Evolutionary conservation across 192 early-diverging fungal genomes (phyloP).

Genomic region (Dissophora ornata): DNA sequence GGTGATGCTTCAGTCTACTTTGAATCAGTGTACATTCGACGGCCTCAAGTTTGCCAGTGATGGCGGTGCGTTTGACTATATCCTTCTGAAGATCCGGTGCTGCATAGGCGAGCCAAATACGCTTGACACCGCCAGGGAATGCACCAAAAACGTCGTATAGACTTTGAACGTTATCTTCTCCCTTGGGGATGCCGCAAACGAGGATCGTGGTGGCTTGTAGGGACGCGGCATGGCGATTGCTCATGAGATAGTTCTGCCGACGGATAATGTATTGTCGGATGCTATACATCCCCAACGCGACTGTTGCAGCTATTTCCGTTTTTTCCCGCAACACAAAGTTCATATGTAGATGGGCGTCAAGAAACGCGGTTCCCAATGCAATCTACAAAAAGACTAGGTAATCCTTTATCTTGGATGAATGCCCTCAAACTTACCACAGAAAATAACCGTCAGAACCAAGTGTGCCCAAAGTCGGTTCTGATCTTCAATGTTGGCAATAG

Average conservation of each 20-base stretch:
- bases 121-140: constrained; percentile 74
- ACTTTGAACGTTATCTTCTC: constrained; percentile 54
- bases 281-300: constrained; percentile 64
- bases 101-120: constrained; percentile 66
- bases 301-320: constrained; percentile 42
- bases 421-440: constrained; percentile 54
- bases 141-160: constrained; percentile 61
- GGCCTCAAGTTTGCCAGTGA: constrained; percentile 60
- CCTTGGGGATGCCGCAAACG: constrained; percentile 71
- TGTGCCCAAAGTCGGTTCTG: constrained; percentile 76
- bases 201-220: constrained; percentile 70
- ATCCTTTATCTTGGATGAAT: too few relatives aligned
- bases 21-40: constrained; percentile 58
- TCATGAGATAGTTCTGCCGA: constrained; percentile 71
- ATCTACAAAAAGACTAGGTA: too few relatives aligned
- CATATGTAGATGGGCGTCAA: too few relatives aligned
- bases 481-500: constrained; percentile 74
- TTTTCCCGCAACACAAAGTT: too few relatives aligned
- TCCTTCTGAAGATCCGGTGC: constrained; percentile 58
- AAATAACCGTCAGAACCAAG: constrained; percentile 62
- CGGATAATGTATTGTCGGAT: constrained; percentile 67
- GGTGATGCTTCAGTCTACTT: constrained; percentile 22
- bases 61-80: constrained; percentile 58
- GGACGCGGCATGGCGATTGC: constrained; percentile 49
- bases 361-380: too few relatives aligned